These are phyloP conservation scores for Xylariaceae sp. DNA, from an alignment of 2,329 filamentous ascomycete genomes.

Conservation along the genomic window DNA sequence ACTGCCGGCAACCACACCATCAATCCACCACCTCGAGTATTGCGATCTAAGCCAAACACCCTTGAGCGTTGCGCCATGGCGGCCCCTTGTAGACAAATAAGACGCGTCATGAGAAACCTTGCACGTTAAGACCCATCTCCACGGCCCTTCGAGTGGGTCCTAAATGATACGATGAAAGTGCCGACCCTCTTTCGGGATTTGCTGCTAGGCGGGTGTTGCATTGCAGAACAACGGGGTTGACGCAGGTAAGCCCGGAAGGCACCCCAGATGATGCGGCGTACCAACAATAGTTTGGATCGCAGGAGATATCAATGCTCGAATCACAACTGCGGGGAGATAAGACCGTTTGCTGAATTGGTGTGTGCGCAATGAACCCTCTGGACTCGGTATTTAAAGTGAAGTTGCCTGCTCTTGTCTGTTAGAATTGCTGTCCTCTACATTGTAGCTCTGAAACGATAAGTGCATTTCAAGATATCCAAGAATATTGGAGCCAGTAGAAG, in stretches of 20 bases:
- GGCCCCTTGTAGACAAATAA: too few species aligned
- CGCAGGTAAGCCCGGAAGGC: conserved; percentile 28
- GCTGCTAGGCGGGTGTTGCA: conserved; percentile 30
- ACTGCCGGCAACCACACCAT: conserved; percentile 8
- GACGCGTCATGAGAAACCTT: too few species aligned
- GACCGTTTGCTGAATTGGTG: background rate
- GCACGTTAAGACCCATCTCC: conserved; percentile 10
- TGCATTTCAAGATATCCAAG: background rate
- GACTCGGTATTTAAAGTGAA: conserved; percentile 7
- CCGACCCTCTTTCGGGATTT: conserved; percentile 32
- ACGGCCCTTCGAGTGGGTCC: conserved; percentile 17
- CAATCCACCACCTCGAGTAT: background rate
- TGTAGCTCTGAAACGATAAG: background rate
- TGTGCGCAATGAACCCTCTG: conserved; percentile 2
- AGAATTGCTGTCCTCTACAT: background rate
- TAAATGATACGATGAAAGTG: conserved; percentile 25
- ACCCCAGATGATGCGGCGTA: conserved; percentile 25
- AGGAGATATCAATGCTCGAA: background rate
- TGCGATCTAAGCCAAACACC: too few species aligned
- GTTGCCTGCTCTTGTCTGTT: background rate
- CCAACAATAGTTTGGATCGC: too few species aligned
- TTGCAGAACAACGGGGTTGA: conserved; percentile 28
- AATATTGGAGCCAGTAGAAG: background rate
- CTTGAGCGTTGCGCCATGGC: too few species aligned
- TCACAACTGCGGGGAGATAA: conserved; percentile 17